Evolutionary conservation across 495 filamentous ascomycete species (phyloP).

Genomic region (Copromyces sp.): DNA sequence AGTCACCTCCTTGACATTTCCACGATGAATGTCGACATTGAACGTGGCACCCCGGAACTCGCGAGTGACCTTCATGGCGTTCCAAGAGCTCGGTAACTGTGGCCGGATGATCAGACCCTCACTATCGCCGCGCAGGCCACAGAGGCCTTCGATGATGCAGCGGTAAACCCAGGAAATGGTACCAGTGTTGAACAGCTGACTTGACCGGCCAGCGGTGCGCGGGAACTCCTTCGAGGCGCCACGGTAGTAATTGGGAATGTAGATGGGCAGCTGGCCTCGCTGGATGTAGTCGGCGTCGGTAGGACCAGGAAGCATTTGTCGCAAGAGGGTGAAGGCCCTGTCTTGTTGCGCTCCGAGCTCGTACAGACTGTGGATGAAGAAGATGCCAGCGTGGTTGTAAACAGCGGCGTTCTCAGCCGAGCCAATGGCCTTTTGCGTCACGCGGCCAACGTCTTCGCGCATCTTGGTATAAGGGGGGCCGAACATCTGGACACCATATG

Average conservation of each 20-base stretch:
- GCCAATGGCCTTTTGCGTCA: constrained; percentile 47
- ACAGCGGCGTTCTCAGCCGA: constrained; percentile 47
- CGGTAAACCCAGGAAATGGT: constrained; percentile 47
- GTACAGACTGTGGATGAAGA: constrained; percentile 44
- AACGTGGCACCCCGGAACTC: constrained; percentile 43
- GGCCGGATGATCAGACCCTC: constrained; percentile 37
- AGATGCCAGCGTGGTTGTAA: constrained; percentile 46
- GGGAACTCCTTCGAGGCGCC: constrained; percentile 41
- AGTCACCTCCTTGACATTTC: constrained; percentile 32
- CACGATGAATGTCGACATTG: constrained; percentile 32
- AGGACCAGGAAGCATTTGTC: constrained; percentile 44
- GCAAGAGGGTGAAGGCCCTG: constrained; percentile 38
- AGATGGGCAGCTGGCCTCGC: constrained; percentile 45
- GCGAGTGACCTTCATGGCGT: constrained; percentile 36
- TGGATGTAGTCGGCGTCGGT: constrained; percentile 40
- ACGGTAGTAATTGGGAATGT: constrained; percentile 49
- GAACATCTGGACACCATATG: constrained; percentile 46
- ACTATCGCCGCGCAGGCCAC: constrained; percentile 39
- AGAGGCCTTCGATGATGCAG: constrained; percentile 43
- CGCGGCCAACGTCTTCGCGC: constrained; percentile 49
- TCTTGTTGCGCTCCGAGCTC: constrained; percentile 36
- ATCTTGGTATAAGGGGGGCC: constrained; percentile 41
- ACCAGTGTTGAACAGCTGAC: constrained; percentile 48
- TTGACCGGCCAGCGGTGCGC: constrained; percentile 43
- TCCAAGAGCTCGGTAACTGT: constrained; percentile 40